Evolutionary conservation across 805 yeast genomes (phyloP), one percentile per base, ranked within the genome.

Genomic region (Vanderwaltozyma verrucispora): DNA sequence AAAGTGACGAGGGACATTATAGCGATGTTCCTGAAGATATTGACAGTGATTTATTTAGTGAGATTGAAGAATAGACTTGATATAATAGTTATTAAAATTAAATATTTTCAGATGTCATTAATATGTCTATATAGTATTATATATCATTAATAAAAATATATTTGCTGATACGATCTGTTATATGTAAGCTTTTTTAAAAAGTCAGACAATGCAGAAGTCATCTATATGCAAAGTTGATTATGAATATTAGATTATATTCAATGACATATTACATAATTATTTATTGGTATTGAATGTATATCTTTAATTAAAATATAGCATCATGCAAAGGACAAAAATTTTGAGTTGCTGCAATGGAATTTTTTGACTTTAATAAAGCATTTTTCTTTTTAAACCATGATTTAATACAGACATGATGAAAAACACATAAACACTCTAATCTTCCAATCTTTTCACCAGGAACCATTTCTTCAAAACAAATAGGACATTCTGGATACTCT

Each of bases 361-460:
- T 64, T 64, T 52, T 69, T 56, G 49, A 44, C 26, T 42, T 44
- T 26, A 47, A 32, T 32, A 49, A 50, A 24, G 54, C 78, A 0
- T 95, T 92, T 56, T 83, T 87, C 59, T 78, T 74, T 40, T 77
- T 72, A 50, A 89, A 85, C 99, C 99, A 92, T 39, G 76, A 78
- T 56, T 81, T 77, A 46, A 92, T 92, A 60, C 98, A 92, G 45
- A 72, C 66, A 55, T 87, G 87, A 53, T 92, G 99, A 59, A 86
- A 92, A 26, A 88, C 85, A 55, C 99, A 92, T 12, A 92, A 67
- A 56, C 99, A 92, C 58, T 89, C 97, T 41, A 92, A 62, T 30
- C 99, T 65, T 0, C 95, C 97, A 14, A 92, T 89, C 51, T 80
- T 80, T 38, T 87, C 92, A 2, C 95, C 95, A 0, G 88, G 84